Percentiles rank a stretch among this genome's conserved stretches.
These are phyloP conservation scores for Globisporangium nunn DNA, from an alignment of 352 stramenopile genomes.

Conservation along the genomic window DNA sequence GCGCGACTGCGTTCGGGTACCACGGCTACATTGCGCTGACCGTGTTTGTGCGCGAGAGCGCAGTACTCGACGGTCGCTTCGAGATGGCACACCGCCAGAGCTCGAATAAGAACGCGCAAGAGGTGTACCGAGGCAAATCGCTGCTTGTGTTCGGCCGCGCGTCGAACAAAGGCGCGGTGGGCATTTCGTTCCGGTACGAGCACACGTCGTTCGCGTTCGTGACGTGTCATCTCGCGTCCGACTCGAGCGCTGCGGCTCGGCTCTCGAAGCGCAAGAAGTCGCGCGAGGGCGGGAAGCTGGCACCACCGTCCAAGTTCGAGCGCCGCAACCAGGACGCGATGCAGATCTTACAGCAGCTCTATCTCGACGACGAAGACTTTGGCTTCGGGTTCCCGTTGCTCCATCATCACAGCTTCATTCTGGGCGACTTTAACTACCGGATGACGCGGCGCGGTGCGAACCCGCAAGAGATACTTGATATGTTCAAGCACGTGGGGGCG, in stretches of 20 bases:
- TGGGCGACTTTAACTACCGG: conserved; percentile 89
- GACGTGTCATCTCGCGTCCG: conserved; percentile 81
- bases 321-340: conserved; percentile 78
- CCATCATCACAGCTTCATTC: conserved; percentile 84
- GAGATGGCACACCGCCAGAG: conserved; percentile 50
- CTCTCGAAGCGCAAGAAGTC: conserved; percentile 20
- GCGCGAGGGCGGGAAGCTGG: not conserved
- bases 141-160: conserved; percentile 67
- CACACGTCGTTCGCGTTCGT: conserved; percentile 61
- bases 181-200: conserved; percentile 51
- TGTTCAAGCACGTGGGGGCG: conserved; percentile 12
- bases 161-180: conserved; percentile 67
- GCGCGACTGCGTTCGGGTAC: conserved; percentile 69
- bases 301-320: conserved; percentile 57
- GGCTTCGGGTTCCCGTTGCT: conserved; percentile 78
- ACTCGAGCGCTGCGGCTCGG: conserved; percentile 50
- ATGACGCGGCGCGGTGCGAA: conserved; percentile 42
- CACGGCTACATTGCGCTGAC: conserved; percentile 85
- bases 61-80: conserved; percentile 58
- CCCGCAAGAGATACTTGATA: conserved; percentile 48
- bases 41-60: conserved; percentile 69
- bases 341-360: conserved; percentile 76
- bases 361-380: conserved; percentile 76
- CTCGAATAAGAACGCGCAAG: conserved; percentile 51
- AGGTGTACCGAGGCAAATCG: conserved; percentile 74